A percentile compares a stretch with the other conserved stretches of the same genome.
These are phyloP conservation scores for Podosphaera fusca DNA, from an alignment of 2,329 filamentous ascomycete species.

Conservation along the genomic window DNA sequence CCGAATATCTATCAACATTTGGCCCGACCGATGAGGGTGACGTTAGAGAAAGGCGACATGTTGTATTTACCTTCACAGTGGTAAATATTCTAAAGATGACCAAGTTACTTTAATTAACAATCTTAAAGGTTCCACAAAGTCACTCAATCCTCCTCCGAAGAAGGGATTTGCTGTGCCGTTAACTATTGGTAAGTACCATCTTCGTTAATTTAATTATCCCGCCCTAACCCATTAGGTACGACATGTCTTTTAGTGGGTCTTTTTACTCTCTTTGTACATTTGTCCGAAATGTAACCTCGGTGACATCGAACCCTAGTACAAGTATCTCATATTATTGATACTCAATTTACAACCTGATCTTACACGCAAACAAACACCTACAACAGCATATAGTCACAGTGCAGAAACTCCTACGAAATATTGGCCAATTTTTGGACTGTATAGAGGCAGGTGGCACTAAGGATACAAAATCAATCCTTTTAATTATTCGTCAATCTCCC, in stretches of 20 bases:
- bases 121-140: conserved; percentile 51
- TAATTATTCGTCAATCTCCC: too few species aligned
- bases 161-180: conserved; percentile 53
- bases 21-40: conserved; percentile 39
- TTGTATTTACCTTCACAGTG: conserved; percentile 63
- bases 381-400: background rate
- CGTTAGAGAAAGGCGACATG: conserved; percentile 52
- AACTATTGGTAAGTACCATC: conserved; percentile 48
- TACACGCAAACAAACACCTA: background rate
- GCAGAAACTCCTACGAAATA: background rate
- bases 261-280: conserved; percentile 30
- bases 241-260: conserved; percentile 52
- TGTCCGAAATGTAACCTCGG: conserved; percentile 6
- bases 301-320: background rate
- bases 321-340: too few species aligned
- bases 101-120: background rate
- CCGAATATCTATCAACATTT: conserved; percentile 34
- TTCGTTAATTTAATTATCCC: background rate
- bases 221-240: conserved; percentile 31
- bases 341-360: too few species aligned
- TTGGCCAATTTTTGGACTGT: too few species aligned
- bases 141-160: conserved; percentile 40
- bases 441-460: too few species aligned
- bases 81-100: conserved; percentile 21
- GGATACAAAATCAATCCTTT: too few species aligned